Evolutionary conservation across 345 rosid species (phyloP), one percentile per base, ranked within the genome.

Genomic region (Chamaenerion angustifolium): DNA sequence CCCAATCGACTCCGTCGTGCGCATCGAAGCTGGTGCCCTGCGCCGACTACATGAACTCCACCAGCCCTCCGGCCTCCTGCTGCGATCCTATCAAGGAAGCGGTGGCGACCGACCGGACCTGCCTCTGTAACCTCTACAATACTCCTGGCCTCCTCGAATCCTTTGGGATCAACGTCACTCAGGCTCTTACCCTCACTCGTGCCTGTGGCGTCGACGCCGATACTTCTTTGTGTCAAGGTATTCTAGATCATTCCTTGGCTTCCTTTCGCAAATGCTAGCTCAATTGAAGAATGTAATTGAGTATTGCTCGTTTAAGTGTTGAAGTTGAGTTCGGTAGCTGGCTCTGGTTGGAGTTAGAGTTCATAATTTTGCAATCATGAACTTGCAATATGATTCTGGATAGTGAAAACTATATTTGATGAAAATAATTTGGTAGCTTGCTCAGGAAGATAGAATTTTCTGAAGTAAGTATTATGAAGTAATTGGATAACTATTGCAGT

Each of bases 61-160:
- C 66, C 16, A 48, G 4, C 3, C 73, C 73, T 4, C 56, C 69
- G 45, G 13, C 0, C 35, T 0, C 19, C 2, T 69, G 73, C 62
- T 68, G 73, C 73, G 11, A 14, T 31, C 54, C 73, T 0, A 54
- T 69, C 46, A 60, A 40, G 46, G 43, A 69, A n/a, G 42, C 43
- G 18, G 73, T 64, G 46, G 10, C 0, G 7, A 69, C 14, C 45
- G 41, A 69, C 12, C 48, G 0, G 14, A 1, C 16, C 13, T 69
- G 73, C 58, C 73, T 69, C 46, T 69, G 69, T 62, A 56, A 3
- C 63, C 40, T 69, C 45, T 43, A 60, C 63, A 64, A 35, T 15
- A 16, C 52, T 0, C 73, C 73, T 1, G 55, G 46, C 10, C 15
- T 64, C 17, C 63, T 69, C 12, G 1, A 8, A 4, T 10, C 47